Percentiles rank a stretch among this genome's conserved stretches.
Conservation (phyloP, 1,139 yeast genomes). For the Geotrichum citri-aurantii region DNA sequence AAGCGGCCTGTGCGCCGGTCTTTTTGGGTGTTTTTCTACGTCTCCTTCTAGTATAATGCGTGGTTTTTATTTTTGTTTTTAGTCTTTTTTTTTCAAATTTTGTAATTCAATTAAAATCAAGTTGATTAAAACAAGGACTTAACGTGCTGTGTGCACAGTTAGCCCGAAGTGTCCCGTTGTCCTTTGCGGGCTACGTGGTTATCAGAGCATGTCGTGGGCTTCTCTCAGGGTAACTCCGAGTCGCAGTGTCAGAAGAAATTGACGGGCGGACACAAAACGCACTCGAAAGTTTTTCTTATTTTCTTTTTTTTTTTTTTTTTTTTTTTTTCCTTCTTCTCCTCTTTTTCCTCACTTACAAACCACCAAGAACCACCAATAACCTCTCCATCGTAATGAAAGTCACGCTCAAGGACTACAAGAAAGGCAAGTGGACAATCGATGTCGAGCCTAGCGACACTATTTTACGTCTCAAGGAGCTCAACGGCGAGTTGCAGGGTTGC, state of each 20-base stretch:
- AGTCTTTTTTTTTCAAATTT: too few species aligned
- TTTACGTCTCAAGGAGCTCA: slow-evolving; percentile 61
- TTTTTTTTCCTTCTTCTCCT: not conserved
- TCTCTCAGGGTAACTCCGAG: slow-evolving; percentile 6
- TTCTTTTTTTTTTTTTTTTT: not conserved
- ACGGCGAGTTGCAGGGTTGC: slow-evolving; percentile 63
- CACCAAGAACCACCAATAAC: not conserved
- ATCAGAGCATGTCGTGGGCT: not conserved
- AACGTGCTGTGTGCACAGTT: not conserved
- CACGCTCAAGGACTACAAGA: slow-evolving; percentile 85
- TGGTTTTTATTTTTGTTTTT: too few species aligned
- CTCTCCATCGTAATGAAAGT: slow-evolving; percentile 54
- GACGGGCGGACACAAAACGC: slow-evolving; percentile 2
- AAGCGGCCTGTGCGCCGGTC: too few species aligned
- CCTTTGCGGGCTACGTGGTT: not conserved
- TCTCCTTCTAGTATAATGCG: too few species aligned
- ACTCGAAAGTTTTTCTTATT: slow-evolving; percentile 9
- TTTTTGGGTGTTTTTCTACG: too few species aligned
- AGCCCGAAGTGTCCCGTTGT: not conserved
- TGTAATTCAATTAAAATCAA: too few species aligned
- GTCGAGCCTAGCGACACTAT: slow-evolving; percentile 66
- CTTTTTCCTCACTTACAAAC: not conserved
- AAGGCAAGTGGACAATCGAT: slow-evolving; percentile 77
- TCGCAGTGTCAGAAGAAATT: not conserved
- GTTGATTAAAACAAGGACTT: too few species aligned